These are phyloP conservation scores for Euryodendron excelsum DNA, from an alignment of 148 eudicot genomes.

Conservation along the genomic window DNA sequence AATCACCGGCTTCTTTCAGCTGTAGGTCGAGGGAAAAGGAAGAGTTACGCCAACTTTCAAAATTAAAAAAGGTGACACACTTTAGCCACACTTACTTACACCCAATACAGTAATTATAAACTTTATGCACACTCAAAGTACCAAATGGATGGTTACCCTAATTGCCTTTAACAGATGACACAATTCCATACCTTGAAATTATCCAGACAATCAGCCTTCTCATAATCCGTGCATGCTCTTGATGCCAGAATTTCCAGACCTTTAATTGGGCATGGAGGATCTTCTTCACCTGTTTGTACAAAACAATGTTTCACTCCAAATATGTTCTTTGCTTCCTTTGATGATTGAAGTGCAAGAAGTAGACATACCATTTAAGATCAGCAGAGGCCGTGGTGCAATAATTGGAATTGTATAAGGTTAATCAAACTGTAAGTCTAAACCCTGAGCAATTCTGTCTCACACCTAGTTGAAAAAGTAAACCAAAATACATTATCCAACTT, in stretches of 20 bases:
- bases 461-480: constrained; percentile 43
- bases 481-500: not conserved
- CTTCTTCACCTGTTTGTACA: constrained; percentile 58
- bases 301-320: not conserved
- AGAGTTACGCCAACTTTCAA: constrained; percentile 48
- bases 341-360: not conserved
- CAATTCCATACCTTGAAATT: constrained; percentile 59
- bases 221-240: constrained; percentile 46
- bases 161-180: not conserved
- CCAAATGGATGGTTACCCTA: not conserved
- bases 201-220: constrained; percentile 40
- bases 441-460: constrained; percentile 92
- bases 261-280: constrained; percentile 79
- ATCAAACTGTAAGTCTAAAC: constrained; percentile 80
- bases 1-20: constrained; percentile 76
- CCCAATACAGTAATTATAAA: too few relatives aligned
- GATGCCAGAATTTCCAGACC: constrained; percentile 60
- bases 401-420: constrained; percentile 72
- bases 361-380: constrained; percentile 71
- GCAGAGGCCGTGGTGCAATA: constrained; percentile 84
- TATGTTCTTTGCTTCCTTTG: not conserved
- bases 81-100: not conserved
- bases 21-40: too few relatives aligned
- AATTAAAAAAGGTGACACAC: not conserved
- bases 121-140: not conserved